Evolutionary conservation across 352 stramenopile genomes (phyloP).

Genomic region (Plasmopara muralis): DNA sequence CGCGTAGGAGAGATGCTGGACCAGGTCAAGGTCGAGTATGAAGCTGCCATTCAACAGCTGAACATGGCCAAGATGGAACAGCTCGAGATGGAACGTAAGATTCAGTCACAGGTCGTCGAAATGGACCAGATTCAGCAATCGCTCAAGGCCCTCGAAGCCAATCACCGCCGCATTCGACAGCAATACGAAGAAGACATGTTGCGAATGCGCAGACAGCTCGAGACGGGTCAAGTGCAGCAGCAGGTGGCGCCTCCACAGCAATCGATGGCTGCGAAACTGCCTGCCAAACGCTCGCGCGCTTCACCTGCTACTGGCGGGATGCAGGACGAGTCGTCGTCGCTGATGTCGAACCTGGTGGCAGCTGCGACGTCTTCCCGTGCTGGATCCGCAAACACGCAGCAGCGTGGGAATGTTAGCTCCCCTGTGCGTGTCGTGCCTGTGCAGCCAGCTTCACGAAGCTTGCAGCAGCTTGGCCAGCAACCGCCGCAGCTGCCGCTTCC

Average conservation of each 20-base stretch:
- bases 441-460: slow-evolving; percentile 58
- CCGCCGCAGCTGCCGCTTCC: slow-evolving; percentile 35
- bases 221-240: slow-evolving; percentile 48
- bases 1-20: slow-evolving; percentile 80
- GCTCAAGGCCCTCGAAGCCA: slow-evolving; percentile 76
- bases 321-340: slow-evolving; percentile 40
- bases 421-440: slow-evolving; percentile 63
- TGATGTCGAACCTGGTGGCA: slow-evolving; percentile 62
- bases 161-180: slow-evolving; percentile 74
- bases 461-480: slow-evolving; percentile 58
- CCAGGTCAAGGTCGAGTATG: slow-evolving; percentile 79
- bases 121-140: slow-evolving; percentile 88
- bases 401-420: slow-evolving; percentile 26
- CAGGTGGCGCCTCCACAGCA: slow-evolving; percentile 42
- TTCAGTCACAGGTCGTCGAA: slow-evolving; percentile 78
- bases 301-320: slow-evolving; percentile 36
- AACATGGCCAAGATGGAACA: slow-evolving; percentile 87
- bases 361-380: slow-evolving; percentile 45
- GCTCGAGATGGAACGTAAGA: slow-evolving; percentile 84
- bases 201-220: slow-evolving; percentile 74
- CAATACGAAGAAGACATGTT: slow-evolving; percentile 84
- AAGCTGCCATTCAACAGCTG: slow-evolving; percentile 75
- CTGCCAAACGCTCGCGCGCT: slow-evolving; percentile 43
- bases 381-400: slow-evolving; percentile 24
- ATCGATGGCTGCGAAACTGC: slow-evolving; percentile 32